phyloP scores from a whole-genome alignment of 768 basidiomycete species.

The Galerina marginata region DNA sequence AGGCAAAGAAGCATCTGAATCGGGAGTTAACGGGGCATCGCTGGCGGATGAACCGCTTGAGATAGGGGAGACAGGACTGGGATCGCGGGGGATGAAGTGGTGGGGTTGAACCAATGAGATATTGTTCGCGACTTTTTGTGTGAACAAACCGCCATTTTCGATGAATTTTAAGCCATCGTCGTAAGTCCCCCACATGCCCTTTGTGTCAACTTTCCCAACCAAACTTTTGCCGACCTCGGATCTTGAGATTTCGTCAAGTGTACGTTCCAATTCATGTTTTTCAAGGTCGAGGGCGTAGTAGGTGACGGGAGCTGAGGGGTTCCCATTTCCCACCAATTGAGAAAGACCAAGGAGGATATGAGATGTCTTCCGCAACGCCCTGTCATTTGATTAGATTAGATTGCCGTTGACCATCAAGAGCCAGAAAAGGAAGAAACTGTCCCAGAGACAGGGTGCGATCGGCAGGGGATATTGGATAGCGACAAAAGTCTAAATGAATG shows the following conservation, averaged over 20 bases:
- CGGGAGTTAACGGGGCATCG: conserved; percentile 13
- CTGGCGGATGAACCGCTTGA: conserved; percentile 29
- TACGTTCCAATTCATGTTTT: conserved; percentile 81
- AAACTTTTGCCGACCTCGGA: conserved; percentile 69
- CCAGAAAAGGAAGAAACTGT: conserved; percentile 8
- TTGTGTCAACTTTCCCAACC: conserved; percentile 74
- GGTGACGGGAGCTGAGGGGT: conserved; percentile 57
- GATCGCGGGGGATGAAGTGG: conserved; percentile 29
- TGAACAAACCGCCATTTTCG: conserved; percentile 61
- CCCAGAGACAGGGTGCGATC: conserved; percentile 2
- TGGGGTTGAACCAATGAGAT: conserved; percentile 12
- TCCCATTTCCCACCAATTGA: conserved; percentile 45
- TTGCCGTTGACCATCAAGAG: neutral
- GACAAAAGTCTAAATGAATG: conserved; percentile 1
- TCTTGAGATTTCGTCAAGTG: conserved; percentile 66
- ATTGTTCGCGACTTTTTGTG: conserved; percentile 17
- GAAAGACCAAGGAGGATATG: conserved; percentile 79
- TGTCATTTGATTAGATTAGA: conserved; percentile 34
- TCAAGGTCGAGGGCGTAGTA: conserved; percentile 96
- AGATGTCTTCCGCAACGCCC: conserved; percentile 88
- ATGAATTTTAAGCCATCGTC: conserved; percentile 87
- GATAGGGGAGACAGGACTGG: conserved; percentile 46
- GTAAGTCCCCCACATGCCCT: conserved; percentile 92
- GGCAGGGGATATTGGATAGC: neutral
- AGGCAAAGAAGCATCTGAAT: conserved; percentile 37